These are phyloP conservation scores for Russula sp. DNA, from an alignment of 768 basidiomycete species.

Conservation along the genomic window DNA sequence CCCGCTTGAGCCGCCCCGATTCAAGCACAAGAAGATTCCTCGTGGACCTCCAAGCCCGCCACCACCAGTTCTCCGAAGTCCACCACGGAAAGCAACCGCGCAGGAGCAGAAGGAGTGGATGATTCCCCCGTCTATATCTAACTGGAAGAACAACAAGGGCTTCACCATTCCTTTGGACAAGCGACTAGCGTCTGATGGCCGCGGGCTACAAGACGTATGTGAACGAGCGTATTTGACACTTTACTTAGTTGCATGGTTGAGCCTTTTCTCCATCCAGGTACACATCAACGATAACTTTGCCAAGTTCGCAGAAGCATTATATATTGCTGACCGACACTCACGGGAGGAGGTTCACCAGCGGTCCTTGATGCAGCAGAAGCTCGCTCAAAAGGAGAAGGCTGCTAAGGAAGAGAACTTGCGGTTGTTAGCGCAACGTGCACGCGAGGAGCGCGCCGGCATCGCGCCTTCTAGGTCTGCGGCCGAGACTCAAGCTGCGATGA, in stretches of 20 bases:
- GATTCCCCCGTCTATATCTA: conserved; percentile 99
- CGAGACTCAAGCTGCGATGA: conserved; percentile 63
- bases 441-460: conserved; percentile 87
- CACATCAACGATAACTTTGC: conserved; percentile 99
- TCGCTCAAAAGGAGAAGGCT: conserved; percentile 98
- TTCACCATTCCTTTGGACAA: conserved; percentile 99
- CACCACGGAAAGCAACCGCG: conserved; percentile 91
- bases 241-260: neutral
- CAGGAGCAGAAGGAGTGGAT: conserved; percentile 99
- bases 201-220: conserved; percentile 94
- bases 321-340: conserved; percentile 93
- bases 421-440: conserved; percentile 87
- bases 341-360: conserved; percentile 97
- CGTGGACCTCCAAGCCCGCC: conserved; percentile 95
- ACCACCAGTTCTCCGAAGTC: conserved; percentile 90
- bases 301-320: conserved; percentile 95
- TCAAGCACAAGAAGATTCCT: conserved; percentile 99
- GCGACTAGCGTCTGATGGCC: conserved; percentile 95
- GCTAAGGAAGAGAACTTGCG: conserved; percentile 95
- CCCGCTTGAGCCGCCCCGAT: conserved; percentile 91
- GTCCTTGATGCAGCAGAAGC: conserved; percentile 94
- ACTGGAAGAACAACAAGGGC: conserved; percentile 99
- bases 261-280: conserved; percentile 44
- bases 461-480: conserved; percentile 57
- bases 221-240: neutral